Conservation (phyloP, 2,329 filamentous ascomycete genomes). For the Ceratocystiopsis minuta region DNA sequence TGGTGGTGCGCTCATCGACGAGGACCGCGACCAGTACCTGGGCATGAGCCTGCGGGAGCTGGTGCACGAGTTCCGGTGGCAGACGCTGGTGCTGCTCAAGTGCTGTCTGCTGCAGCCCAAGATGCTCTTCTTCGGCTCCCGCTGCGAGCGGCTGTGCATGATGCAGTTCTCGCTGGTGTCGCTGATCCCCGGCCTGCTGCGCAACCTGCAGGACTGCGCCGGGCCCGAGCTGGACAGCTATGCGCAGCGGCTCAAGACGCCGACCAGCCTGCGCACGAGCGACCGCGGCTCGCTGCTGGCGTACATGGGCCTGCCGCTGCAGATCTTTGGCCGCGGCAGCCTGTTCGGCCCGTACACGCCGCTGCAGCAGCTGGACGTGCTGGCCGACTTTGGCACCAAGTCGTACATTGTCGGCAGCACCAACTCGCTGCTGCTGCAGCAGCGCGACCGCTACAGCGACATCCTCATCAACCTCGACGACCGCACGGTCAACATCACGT, state of each 20-base stretch:
- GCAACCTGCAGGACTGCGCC: slow-evolving; percentile 84
- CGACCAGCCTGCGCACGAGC: slow-evolving; percentile 77
- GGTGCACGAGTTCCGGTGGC: slow-evolving; percentile 84
- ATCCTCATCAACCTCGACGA: slow-evolving; percentile 94
- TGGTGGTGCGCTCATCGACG: slow-evolving; percentile 26
- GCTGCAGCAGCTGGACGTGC: slow-evolving; percentile 74
- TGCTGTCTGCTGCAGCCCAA: slow-evolving; percentile 87
- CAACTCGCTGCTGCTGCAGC: slow-evolving; percentile 81
- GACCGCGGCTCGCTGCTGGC: slow-evolving; percentile 76
- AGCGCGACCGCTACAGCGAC: slow-evolving; percentile 90
- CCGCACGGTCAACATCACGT: slow-evolving; percentile 66
- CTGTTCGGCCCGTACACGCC: slow-evolving; percentile 95
- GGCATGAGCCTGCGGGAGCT: slow-evolving; percentile 79
- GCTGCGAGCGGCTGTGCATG: slow-evolving; percentile 91
- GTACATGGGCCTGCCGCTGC: slow-evolving; percentile 88
- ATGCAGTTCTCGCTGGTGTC: slow-evolving; percentile 95
- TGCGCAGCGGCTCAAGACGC: slow-evolving; percentile 54
- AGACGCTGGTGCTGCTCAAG: slow-evolving; percentile 87
- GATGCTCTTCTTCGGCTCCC: slow-evolving; percentile 98
- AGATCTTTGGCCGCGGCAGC: slow-evolving; percentile 85
- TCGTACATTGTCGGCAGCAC: slow-evolving; percentile 96
- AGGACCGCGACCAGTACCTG: slow-evolving; percentile 72
- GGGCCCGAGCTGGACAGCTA: slow-evolving; percentile 82
- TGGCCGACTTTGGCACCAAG: slow-evolving; percentile 87
- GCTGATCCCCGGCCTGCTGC: slow-evolving; percentile 79